phyloP scores from a whole-genome alignment of 257 asterid species.

The Solanum virginianum region DNA sequence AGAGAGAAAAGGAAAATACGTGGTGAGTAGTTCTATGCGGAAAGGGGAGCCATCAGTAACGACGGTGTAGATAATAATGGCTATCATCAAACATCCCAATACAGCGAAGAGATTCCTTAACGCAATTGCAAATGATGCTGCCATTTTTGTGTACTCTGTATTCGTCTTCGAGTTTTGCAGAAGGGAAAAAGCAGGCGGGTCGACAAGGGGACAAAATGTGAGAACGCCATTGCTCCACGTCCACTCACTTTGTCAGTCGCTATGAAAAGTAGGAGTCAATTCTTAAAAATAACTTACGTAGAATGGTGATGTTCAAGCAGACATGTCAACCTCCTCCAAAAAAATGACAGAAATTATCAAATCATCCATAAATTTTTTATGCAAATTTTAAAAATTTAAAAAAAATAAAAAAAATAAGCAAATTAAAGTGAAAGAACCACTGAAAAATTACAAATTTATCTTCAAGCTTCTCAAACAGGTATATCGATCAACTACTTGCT shows the following conservation, averaged over 20 bases:
- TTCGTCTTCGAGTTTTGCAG: not conserved
- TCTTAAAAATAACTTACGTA: too few species aligned
- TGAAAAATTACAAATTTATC: too few species aligned
- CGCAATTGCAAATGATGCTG: constrained; percentile 23
- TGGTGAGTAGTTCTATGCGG: constrained; percentile 64
- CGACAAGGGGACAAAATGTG: constrained; percentile 1
- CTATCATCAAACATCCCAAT: constrained; percentile 44
- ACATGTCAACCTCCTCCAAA: too few species aligned
- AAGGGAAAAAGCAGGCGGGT: not conserved
- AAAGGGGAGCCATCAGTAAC: constrained; percentile 66
- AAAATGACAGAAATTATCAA: too few species aligned
- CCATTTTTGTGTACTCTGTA: constrained; percentile 20
- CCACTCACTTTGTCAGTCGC: not conserved
- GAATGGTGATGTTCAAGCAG: too few species aligned
- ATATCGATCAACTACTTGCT: too few species aligned
- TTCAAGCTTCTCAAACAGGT: too few species aligned
- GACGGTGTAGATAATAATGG: constrained; percentile 43
- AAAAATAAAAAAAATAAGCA: too few species aligned
- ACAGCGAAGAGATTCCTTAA: constrained; percentile 41
- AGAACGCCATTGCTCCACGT: constrained; percentile 33
- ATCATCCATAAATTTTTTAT: too few species aligned
- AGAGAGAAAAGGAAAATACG: constrained; percentile 27
- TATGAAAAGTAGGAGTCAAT: too few species aligned
- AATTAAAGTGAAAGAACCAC: too few species aligned
- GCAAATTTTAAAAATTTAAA: too few species aligned